These are phyloP conservation scores for Talaromyces sp. DNA, from an alignment of 2,329 filamentous ascomycete species.

Conservation along the genomic window DNA sequence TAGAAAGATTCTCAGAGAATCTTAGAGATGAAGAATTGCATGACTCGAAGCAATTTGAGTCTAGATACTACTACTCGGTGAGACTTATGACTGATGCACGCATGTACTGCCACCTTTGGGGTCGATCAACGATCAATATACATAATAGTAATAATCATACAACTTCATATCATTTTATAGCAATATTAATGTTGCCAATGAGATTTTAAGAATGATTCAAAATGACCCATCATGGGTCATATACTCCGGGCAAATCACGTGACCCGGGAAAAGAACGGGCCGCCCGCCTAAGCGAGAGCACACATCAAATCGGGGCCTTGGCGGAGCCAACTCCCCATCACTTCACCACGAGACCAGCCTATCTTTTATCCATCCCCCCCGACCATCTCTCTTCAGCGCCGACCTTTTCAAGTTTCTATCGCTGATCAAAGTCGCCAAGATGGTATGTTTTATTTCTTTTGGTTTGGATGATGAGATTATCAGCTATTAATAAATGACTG, in stretches of 20 bases:
- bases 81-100: background rate
- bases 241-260: background rate
- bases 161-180: background rate
- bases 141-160: background rate
- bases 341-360: background rate
- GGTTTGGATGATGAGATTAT: background rate
- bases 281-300: conserved; percentile 14
- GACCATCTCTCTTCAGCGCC: conserved; percentile 37
- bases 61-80: background rate
- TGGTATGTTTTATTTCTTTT: conserved; percentile 28
- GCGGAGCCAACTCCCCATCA: conserved; percentile 14
- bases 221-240: background rate
- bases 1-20: background rate
- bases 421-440: conserved; percentile 37
- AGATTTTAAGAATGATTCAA: background rate
- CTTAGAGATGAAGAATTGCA: background rate
- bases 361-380: conserved; percentile 24
- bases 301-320: conserved; percentile 10
- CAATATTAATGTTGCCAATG: background rate
- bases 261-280: background rate
- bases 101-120: background rate
- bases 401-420: conserved; percentile 33
- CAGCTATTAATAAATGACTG: too few relatives aligned
- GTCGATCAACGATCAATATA: background rate
- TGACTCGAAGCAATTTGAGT: background rate